Evolutionary conservation across 2,329 filamentous ascomycete species (phyloP).

Genomic region (Xylaria polymorpha): DNA sequence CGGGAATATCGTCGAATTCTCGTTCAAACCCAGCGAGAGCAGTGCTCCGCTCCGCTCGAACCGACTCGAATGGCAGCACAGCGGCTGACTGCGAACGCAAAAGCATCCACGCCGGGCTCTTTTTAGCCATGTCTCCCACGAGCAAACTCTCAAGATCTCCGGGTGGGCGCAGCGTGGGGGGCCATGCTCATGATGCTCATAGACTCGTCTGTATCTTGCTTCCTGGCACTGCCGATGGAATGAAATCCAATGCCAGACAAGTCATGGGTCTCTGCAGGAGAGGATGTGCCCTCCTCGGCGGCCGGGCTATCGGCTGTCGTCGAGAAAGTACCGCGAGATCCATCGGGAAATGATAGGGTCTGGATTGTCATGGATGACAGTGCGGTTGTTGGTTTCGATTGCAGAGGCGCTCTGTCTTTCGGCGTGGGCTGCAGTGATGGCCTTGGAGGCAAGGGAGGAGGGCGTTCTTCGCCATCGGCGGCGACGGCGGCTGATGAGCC

Average conservation of each 20-base stretch:
- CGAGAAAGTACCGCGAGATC: slow-evolving; percentile 72
- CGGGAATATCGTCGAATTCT: slow-evolving; percentile 82
- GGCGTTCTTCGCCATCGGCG: slow-evolving; percentile 56
- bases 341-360: slow-evolving; percentile 78
- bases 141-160: slow-evolving; percentile 86
- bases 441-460: slow-evolving; percentile 68
- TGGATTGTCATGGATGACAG: slow-evolving; percentile 84
- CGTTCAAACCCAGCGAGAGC: slow-evolving; percentile 74
- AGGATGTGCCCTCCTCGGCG: slow-evolving; percentile 48
- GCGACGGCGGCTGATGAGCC: slow-evolving; percentile 43
- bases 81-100: slow-evolving; percentile 71
- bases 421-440: slow-evolving; percentile 46
- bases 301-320: slow-evolving; percentile 53
- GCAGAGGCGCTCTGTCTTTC: slow-evolving; percentile 54
- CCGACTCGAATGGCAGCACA: slow-evolving; percentile 70
- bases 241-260: slow-evolving; percentile 42
- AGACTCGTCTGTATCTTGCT: slow-evolving; percentile 68
- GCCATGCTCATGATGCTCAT: slow-evolving; percentile 75
- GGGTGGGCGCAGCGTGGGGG: slow-evolving; percentile 70
- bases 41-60: slow-evolving; percentile 56
- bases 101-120: slow-evolving; percentile 75
- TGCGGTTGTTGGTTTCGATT: slow-evolving; percentile 83
- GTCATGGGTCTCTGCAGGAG: slow-evolving; percentile 45
- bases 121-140: slow-evolving; percentile 73
- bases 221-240: slow-evolving; percentile 42